phyloP scores from a whole-genome alignment of 1,284 basidiomycete genomes.

The Bjerkandera adusta region DNA sequence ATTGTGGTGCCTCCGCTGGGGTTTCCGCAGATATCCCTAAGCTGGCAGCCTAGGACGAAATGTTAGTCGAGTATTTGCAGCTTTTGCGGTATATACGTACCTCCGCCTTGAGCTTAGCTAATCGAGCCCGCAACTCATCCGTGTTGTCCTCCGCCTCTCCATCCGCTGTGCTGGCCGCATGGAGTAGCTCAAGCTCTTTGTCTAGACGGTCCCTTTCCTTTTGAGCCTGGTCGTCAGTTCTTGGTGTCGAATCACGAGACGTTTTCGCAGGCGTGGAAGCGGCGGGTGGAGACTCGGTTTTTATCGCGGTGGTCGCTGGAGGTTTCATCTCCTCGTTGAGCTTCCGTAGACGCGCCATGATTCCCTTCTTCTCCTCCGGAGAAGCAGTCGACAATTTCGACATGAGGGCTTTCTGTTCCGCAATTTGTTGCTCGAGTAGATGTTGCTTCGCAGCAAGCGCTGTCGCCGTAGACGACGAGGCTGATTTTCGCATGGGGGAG shows the following conservation, averaged over 20 bases:
- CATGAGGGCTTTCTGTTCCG: slow-evolving; percentile 89
- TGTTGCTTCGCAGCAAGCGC: slow-evolving; percentile 73
- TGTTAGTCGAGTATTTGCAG: slow-evolving; percentile 10
- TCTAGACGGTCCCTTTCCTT: slow-evolving; percentile 66
- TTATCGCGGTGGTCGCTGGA: slow-evolving; percentile 26
- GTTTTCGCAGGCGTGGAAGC: slow-evolving; percentile 26
- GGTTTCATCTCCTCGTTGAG: slow-evolving; percentile 79
- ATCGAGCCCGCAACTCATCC: slow-evolving; percentile 74
- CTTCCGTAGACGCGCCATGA: slow-evolving; percentile 78
- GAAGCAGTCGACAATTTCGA: slow-evolving; percentile 63
- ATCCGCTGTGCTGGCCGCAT: slow-evolving; percentile 36
- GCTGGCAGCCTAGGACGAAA: slow-evolving; percentile 60
- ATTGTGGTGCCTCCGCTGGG: slow-evolving; percentile 29
- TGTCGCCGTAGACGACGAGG: slow-evolving; percentile 37
- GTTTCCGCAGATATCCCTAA: slow-evolving; percentile 65
- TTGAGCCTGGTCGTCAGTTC: slow-evolving; percentile 43
- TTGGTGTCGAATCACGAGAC: slow-evolving; percentile 28
- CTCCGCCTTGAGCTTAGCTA: slow-evolving; percentile 83
- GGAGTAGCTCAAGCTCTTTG: slow-evolving; percentile 71
- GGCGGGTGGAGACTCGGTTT: slow-evolving; percentile 22
- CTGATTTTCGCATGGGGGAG: slow-evolving; percentile 28
- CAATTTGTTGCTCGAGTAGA: slow-evolving; percentile 80
- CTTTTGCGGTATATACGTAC: slow-evolving; percentile 36
- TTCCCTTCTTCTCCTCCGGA: slow-evolving; percentile 75
- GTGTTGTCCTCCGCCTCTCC: slow-evolving; percentile 51